Percentiles rank a stretch among this genome's conserved stretches.
These are phyloP conservation scores for Cutaneotrichosporon dermatis DNA, from an alignment of 1,284 basidiomycete genomes.

Conservation along the genomic window DNA sequence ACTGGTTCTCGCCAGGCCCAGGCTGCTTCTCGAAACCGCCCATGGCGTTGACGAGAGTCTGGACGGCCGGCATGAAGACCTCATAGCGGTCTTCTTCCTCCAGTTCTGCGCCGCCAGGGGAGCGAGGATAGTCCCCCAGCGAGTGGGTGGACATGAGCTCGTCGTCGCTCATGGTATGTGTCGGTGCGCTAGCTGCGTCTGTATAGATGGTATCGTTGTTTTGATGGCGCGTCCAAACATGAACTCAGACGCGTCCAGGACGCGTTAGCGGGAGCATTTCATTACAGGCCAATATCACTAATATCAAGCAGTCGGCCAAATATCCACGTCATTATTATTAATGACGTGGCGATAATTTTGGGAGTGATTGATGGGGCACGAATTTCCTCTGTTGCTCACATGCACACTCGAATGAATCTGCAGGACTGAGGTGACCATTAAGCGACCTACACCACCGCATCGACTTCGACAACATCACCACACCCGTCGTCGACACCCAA, in stretches of 20 bases:
- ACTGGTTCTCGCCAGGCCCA: conserved; percentile 32
- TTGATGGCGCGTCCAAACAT: neutral
- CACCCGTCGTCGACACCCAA: neutral
- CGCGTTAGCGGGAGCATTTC: neutral
- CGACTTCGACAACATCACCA: neutral
- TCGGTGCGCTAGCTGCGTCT: too few relatives aligned
- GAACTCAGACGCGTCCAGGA: conserved; percentile 9
- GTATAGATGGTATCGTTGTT: conserved; percentile 1
- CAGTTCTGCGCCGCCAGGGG: conserved; percentile 1
- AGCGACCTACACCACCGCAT: neutral
- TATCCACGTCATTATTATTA: neutral
- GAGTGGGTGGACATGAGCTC: neutral
- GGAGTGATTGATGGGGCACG: neutral
- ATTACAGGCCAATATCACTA: neutral
- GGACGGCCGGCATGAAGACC: conserved; percentile 45
- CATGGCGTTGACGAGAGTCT: conserved; percentile 44
- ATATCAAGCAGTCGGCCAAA: neutral
- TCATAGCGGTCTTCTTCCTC: conserved; percentile 32
- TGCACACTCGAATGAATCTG: too few relatives aligned
- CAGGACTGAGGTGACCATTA: neutral
- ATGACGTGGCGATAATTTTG: conserved; percentile 5
- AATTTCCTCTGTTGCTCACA: conserved; percentile 2
- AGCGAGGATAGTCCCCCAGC: neutral
- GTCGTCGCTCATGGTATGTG: neutral
- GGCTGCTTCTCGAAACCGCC: conserved; percentile 50